Evolutionary conservation across 1,284 basidiomycete species (phyloP).

Genomic region (Austroboletus sp.): DNA sequence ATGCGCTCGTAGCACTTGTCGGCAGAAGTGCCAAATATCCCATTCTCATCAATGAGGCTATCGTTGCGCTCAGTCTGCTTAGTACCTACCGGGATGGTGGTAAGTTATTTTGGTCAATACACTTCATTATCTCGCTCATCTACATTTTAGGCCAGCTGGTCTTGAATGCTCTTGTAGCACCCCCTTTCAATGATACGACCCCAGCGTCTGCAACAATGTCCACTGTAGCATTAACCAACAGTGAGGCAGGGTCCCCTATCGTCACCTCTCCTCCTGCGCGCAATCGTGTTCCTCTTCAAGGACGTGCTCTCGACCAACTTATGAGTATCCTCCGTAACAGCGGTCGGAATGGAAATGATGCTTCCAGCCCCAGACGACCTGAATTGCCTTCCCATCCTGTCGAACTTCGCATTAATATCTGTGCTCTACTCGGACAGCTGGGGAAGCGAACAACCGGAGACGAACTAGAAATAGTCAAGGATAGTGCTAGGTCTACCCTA

Average conservation of each 20-base stretch:
- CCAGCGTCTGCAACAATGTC: constrained; percentile 38
- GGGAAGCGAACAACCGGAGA: constrained; percentile 46
- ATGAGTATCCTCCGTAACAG: constrained; percentile 50
- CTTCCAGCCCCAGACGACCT: constrained; percentile 31
- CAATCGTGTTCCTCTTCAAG: constrained; percentile 39
- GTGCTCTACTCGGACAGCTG: constrained; percentile 61
- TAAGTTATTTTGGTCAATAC: constrained; percentile 31
- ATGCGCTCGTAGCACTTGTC: constrained; percentile 66
- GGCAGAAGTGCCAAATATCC: constrained; percentile 74
- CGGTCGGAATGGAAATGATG: constrained; percentile 36
- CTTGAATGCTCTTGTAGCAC: constrained; percentile 48
- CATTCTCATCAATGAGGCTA: constrained; percentile 82
- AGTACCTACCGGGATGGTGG: constrained; percentile 60
- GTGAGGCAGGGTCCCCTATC: constrained; percentile 41
- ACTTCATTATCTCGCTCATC: constrained; percentile 12
- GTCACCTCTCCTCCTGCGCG: constrained; percentile 35
- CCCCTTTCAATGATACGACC: constrained; percentile 42
- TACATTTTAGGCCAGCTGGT: constrained; percentile 50
- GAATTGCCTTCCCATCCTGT: constrained; percentile 43
- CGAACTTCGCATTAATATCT: constrained; percentile 68
- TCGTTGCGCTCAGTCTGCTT: constrained; percentile 77
- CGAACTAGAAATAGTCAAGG: constrained; percentile 47
- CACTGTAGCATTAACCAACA: constrained; percentile 36
- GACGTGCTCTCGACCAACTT: constrained; percentile 60
- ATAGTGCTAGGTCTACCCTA: constrained; percentile 44